Conservation (phyloP, 768 basidiomycete species). For the Mycena kentingensis region DNA sequence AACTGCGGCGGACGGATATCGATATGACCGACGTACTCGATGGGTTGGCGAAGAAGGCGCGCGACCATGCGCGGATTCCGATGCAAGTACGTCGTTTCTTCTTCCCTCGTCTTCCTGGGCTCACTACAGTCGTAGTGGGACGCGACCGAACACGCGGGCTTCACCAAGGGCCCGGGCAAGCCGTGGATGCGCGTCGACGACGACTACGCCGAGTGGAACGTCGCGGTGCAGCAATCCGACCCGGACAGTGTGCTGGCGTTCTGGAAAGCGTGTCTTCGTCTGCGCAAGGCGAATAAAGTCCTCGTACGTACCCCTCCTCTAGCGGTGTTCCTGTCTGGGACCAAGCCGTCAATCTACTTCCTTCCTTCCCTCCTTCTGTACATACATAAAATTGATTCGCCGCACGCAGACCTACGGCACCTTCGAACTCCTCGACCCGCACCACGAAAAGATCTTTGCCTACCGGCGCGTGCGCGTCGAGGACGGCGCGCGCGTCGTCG, state of each 20-base stretch:
- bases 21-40: slow-evolving; percentile 66
- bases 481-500: slow-evolving; percentile 39
- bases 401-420: slow-evolving; percentile 56
- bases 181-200: slow-evolving; percentile 81
- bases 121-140: slow-evolving; percentile 54
- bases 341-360: no score
- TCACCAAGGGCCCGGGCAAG: slow-evolving; percentile 58
- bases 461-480: slow-evolving; percentile 47
- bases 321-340: no score
- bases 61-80: slow-evolving; percentile 72
- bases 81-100: slow-evolving; percentile 59
- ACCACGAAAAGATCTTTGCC: slow-evolving; percentile 54
- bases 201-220: slow-evolving; percentile 63
- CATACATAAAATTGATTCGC: neutral
- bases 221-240: slow-evolving; percentile 46
- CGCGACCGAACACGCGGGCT: slow-evolving; percentile 54
- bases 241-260: slow-evolving; percentile 56
- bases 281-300: slow-evolving; percentile 58
- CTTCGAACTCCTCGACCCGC: slow-evolving; percentile 50
- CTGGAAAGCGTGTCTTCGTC: slow-evolving; percentile 57
- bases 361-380: slow-evolving; percentile 5
- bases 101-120: neutral
- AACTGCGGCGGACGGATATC: slow-evolving; percentile 39
- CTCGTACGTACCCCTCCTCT: no score
- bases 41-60: slow-evolving; percentile 58